Evolutionary conservation across 495 filamentous ascomycete genomes (phyloP).

Genomic region (Letharia lupina): DNA sequence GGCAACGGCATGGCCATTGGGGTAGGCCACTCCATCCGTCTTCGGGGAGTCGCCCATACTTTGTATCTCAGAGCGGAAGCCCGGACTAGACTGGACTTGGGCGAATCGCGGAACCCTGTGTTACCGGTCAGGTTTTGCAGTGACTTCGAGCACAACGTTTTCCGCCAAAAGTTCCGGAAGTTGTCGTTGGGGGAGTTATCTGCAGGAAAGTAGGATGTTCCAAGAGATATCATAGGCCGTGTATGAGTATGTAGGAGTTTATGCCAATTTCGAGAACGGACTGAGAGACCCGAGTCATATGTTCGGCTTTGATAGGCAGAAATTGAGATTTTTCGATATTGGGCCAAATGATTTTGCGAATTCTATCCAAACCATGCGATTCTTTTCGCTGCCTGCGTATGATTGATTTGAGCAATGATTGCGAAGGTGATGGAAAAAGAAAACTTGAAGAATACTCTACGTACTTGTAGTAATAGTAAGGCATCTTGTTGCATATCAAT

Average conservation of each 20-base stretch:
- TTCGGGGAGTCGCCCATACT: not conserved
- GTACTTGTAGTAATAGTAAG: too few species aligned
- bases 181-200: not conserved
- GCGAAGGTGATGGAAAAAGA: not conserved
- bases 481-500: too few species aligned
- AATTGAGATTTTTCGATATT: not conserved
- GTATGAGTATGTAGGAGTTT: not conserved
- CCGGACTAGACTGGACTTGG: not conserved
- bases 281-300: constrained; percentile 9
- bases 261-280: not conserved
- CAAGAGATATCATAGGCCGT: not conserved
- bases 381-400: not conserved
- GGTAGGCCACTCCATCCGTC: not conserved
- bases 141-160: not conserved
- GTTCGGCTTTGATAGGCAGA: not conserved
- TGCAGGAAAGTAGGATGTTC: not conserved
- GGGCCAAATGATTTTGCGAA: not conserved
- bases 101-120: not conserved
- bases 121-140: not conserved
- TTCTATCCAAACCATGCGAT: not conserved
- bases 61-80: not conserved
- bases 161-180: not conserved
- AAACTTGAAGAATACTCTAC: not conserved
- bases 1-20: constrained; percentile 8
- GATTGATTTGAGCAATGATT: not conserved